These are phyloP conservation scores for Gynandropsis gynandra DNA, from an alignment of 345 rosid species.

Conservation along the genomic window DNA sequence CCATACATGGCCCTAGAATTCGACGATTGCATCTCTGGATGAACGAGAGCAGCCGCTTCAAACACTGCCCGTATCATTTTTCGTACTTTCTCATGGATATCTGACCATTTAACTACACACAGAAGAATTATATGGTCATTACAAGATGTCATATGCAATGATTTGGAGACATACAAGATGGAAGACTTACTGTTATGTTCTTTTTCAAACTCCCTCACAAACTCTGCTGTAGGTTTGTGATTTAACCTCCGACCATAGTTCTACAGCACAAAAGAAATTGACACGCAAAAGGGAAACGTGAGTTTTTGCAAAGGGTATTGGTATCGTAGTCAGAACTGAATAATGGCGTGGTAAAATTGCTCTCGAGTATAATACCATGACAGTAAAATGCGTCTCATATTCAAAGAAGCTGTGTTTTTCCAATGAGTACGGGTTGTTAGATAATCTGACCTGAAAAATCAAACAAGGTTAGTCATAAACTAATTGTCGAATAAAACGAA, in stretches of 20 bases:
- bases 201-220: constrained; percentile 69
- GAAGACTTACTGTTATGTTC: constrained; percentile 64
- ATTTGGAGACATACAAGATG: constrained; percentile 10
- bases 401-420: constrained; percentile 74
- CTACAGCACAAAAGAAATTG: constrained; percentile 35
- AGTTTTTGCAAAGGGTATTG: constrained; percentile 1
- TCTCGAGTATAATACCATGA: constrained; percentile 55
- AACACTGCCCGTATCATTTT: constrained; percentile 58
- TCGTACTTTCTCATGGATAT: constrained; percentile 57
- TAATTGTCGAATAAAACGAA: not conserved
- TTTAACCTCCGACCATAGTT: constrained; percentile 74
- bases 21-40: constrained; percentile 84
- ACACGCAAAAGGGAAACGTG: constrained; percentile 3
- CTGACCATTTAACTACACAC: constrained; percentile 69
- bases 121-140: constrained; percentile 13
- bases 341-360: constrained; percentile 9
- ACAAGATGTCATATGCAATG: not conserved
- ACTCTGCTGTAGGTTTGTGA: constrained; percentile 75
- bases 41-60: constrained; percentile 72
- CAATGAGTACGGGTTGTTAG: constrained; percentile 75
- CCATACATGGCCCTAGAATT: constrained; percentile 85
- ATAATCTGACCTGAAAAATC: constrained; percentile 73
- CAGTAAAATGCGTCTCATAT: constrained; percentile 96
- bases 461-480: not conserved
- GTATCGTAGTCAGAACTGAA: constrained; percentile 6